Conservation (phyloP, 352 stramenopile species). For the Sclerospora graminicola region DNA sequence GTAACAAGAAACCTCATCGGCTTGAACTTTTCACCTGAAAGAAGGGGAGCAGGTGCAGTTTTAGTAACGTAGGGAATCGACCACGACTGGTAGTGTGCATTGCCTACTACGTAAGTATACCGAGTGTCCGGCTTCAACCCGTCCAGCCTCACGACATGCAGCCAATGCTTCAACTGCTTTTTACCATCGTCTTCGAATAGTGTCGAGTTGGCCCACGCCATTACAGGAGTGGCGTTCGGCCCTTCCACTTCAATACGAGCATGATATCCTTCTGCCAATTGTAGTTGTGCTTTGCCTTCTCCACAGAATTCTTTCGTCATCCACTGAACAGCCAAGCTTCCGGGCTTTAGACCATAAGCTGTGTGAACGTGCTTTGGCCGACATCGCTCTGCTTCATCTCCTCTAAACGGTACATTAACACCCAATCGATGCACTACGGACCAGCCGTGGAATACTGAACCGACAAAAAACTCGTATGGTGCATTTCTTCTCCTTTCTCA, state of each 20-base stretch:
- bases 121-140: constrained; percentile 47
- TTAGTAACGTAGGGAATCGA: constrained; percentile 74
- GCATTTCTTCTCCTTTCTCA: constrained; percentile 3
- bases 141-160: constrained; percentile 60
- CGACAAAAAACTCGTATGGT: constrained; percentile 62
- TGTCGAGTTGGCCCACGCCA: constrained; percentile 38
- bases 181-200: constrained; percentile 57
- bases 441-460: constrained; percentile 71
- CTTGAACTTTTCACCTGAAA: constrained; percentile 11
- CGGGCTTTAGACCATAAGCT: constrained; percentile 44
- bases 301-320: constrained; percentile 54
- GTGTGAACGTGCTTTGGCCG: constrained; percentile 78
- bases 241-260: constrained; percentile 27
- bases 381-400: constrained; percentile 36
- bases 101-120: constrained; percentile 82
- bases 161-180: constrained; percentile 44
- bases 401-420: constrained; percentile 32
- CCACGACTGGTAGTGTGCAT: constrained; percentile 54
- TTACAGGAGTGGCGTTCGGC: constrained; percentile 23
- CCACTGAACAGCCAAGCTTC: constrained; percentile 71
- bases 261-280: constrained; percentile 50
- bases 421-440: constrained; percentile 55
- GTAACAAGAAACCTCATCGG: constrained; percentile 72
- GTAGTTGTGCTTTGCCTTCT: constrained; percentile 32
- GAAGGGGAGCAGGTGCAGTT: constrained; percentile 33